phyloP scores from a whole-genome alignment of 2,329 filamentous ascomycete genomes.

The Calonectria naviculata region DNA sequence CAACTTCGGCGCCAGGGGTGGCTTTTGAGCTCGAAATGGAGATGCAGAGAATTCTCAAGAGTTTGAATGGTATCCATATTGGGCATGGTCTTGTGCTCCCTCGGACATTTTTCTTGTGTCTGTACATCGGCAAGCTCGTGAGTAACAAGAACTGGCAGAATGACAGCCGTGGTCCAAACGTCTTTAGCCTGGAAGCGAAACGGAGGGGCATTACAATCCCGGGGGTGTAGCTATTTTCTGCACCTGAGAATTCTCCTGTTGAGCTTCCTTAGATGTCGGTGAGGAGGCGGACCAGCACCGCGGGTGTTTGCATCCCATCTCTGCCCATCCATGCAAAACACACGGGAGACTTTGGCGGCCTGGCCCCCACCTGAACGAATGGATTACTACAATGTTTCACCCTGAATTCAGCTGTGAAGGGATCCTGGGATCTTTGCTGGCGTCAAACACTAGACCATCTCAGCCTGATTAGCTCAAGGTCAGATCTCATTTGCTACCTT shows the following conservation, averaged over 20 bases:
- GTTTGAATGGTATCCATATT: constrained; percentile 30
- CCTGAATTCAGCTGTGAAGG: constrained; percentile 4
- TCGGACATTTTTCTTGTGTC: constrained; percentile 52
- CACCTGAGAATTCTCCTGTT: constrained; percentile 20
- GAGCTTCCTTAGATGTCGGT: constrained; percentile 25
- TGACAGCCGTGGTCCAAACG: constrained; percentile 34
- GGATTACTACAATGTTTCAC: constrained; percentile 12
- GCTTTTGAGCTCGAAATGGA: constrained; percentile 14
- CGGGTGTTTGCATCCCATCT: constrained; percentile 31
- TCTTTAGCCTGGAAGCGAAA: constrained; percentile 10
- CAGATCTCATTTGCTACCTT: constrained; percentile 36
- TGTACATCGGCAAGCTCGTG: constrained; percentile 52
- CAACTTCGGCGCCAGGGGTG: constrained; percentile 15
- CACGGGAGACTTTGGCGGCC: constrained; percentile 16
- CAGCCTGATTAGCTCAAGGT: not conserved
- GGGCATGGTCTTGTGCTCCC: constrained; percentile 46
- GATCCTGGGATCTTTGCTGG: constrained; percentile 16
- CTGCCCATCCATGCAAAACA: constrained; percentile 20
- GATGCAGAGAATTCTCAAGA: constrained; percentile 18
- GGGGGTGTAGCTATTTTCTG: constrained; percentile 27
- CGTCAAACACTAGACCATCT: constrained; percentile 23
- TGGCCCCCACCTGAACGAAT: not conserved
- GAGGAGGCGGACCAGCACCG: constrained; percentile 26
- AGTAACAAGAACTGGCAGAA: constrained; percentile 42
- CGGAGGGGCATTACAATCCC: constrained; percentile 1